Evolutionary conservation across 2,329 filamentous ascomycete genomes (phyloP).

Genomic region (Scedosporium boydii): DNA sequence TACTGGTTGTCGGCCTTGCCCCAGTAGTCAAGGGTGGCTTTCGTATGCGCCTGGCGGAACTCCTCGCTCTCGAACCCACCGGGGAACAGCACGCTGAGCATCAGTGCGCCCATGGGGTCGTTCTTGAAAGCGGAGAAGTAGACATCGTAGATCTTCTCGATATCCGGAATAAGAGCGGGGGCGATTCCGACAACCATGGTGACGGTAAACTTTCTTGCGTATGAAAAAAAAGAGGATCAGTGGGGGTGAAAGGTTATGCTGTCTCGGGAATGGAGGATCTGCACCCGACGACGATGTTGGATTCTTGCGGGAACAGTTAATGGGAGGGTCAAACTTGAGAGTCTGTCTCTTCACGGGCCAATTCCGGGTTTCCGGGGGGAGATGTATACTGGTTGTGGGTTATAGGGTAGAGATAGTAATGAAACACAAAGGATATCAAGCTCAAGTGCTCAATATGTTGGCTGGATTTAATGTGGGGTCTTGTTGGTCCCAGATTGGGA

Average conservation of each 20-base stretch:
- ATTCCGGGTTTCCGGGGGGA: not conserved
- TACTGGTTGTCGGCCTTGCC: slow-evolving; percentile 30
- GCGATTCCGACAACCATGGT: slow-evolving; percentile 30
- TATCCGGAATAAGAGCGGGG: slow-evolving; percentile 35
- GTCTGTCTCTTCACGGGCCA: not conserved
- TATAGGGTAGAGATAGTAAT: not conserved
- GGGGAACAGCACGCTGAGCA: slow-evolving; percentile 33
- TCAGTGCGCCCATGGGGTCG: slow-evolving; percentile 26
- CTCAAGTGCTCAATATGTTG: not conserved
- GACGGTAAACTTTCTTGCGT: not conserved
- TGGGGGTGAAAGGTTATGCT: not conserved
- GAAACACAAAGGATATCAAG: not conserved
- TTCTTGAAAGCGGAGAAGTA: slow-evolving; percentile 35
- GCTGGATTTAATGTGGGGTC: not conserved
- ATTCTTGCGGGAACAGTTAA: not conserved
- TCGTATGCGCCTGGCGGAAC: slow-evolving; percentile 32
- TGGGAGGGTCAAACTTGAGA: not conserved
- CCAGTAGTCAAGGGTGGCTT: slow-evolving; percentile 29
- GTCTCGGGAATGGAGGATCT: not conserved
- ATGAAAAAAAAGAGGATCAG: not conserved
- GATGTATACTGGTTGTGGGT: not conserved
- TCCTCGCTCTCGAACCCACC: slow-evolving; percentile 19
- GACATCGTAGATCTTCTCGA: slow-evolving; percentile 33
- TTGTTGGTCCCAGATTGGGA: not conserved
- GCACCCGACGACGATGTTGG: not conserved